Percentiles rank a stretch among this genome's conserved stretches.
Evolutionary conservation across 148 eudicot species (phyloP).

Genomic region (Gaultheria prostrata): DNA sequence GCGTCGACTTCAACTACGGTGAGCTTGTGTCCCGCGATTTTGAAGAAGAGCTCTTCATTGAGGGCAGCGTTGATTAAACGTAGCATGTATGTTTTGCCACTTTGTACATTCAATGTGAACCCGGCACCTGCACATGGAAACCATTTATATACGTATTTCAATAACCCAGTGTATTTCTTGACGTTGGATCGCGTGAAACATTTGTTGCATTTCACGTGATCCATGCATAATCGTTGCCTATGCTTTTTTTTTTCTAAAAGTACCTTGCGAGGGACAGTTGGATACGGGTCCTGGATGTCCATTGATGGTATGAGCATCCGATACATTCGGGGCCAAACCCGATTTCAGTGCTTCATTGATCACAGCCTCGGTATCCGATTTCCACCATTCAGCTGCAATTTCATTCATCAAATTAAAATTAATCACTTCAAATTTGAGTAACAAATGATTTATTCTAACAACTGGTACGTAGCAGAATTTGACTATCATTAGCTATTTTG

Average conservation of each 20-base stretch:
- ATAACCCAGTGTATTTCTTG: too few species aligned
- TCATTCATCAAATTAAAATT: not conserved
- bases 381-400: slow-evolving; percentile 63
- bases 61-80: slow-evolving; percentile 60
- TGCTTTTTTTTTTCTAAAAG: not conserved
- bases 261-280: slow-evolving; percentile 40
- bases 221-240: too few species aligned
- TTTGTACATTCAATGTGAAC: slow-evolving; percentile 36
- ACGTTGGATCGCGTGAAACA: too few species aligned
- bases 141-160: too few species aligned
- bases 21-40: slow-evolving; percentile 51
- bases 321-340: slow-evolving; percentile 54
- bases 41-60: slow-evolving; percentile 62
- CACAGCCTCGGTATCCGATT: slow-evolving; percentile 51
- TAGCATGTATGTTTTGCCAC: slow-evolving; percentile 48
- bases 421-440: not conserved
- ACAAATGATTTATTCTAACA: not conserved
- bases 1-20: slow-evolving; percentile 59
- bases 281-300: slow-evolving; percentile 49
- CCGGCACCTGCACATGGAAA: slow-evolving; percentile 22
- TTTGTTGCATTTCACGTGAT: too few species aligned
- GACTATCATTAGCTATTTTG: not conserved
- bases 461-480: not conserved
- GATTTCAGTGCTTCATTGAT: slow-evolving; percentile 48
- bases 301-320: slow-evolving; percentile 63